A percentile compares a stretch with the other conserved stretches of the same genome.
phyloP scores from a whole-genome alignment of 345 rosid genomes.

The Salix caprea region DNA sequence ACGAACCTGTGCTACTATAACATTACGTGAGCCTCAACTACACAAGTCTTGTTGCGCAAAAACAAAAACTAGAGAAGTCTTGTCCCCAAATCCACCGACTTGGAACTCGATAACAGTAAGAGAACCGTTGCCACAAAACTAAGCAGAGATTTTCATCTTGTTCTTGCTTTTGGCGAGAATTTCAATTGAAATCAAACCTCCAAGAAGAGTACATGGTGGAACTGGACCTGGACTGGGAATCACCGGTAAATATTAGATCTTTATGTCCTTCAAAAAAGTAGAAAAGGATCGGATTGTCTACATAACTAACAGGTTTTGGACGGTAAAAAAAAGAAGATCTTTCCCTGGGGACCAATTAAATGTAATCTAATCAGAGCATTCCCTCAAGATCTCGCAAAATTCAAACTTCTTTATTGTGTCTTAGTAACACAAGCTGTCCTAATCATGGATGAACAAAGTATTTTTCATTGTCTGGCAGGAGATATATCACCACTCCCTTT shows the following conservation, averaged over 20 bases:
- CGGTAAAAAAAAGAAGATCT: slow-evolving; percentile 3
- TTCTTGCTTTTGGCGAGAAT: neutral
- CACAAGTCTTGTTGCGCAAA: neutral
- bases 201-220: neutral
- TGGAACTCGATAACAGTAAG: neutral
- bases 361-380: neutral
- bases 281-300: neutral
- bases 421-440: slow-evolving; percentile 5
- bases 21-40: neutral
- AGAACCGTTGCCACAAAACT: neutral
- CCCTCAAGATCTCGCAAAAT: neutral
- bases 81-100: neutral
- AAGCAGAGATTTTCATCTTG: neutral
- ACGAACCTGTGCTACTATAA: neutral
- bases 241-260: neutral
- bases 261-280: too few relatives aligned
- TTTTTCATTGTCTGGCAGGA: slow-evolving; percentile 7
- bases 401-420: neutral
- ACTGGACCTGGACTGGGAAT: neutral
- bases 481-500: neutral
- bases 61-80: neutral
- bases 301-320: slow-evolving; percentile 1
- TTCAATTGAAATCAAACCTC: neutral
- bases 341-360: slow-evolving; percentile 9
- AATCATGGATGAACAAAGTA: slow-evolving; percentile 9